Evolutionary conservation across 176 grass and related monocot genomes (phyloP).

Genomic region (Avena insularis): DNA sequence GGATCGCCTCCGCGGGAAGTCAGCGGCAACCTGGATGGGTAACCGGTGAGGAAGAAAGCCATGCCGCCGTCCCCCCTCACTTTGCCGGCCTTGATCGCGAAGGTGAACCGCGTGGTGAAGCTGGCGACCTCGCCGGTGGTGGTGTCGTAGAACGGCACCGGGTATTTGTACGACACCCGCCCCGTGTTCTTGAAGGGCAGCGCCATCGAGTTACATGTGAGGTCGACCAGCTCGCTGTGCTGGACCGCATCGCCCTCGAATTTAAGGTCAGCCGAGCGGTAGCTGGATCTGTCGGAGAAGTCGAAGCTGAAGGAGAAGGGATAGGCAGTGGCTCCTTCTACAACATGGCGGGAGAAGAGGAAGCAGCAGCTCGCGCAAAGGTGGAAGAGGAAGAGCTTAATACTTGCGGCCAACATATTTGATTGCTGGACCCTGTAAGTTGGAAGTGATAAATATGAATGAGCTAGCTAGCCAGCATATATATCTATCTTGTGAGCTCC

Average conservation of each 20-base stretch:
- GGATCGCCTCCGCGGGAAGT: background rate
- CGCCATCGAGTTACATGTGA: background rate
- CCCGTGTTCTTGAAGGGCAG: background rate
- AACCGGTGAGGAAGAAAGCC: background rate
- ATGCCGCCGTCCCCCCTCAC: background rate
- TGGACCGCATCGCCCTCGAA: background rate
- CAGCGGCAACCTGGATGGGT: background rate
- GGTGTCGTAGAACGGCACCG: background rate
- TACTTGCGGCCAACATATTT: background rate
- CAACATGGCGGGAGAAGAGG: background rate
- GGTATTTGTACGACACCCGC: background rate
- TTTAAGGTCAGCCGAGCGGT: background rate
- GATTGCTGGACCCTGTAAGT: background rate
- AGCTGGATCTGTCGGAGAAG: background rate
- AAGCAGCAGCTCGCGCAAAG: background rate
- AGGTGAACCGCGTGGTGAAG: background rate
- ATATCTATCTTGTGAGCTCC: too few species aligned
- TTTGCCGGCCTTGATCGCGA: background rate
- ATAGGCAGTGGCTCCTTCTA: background rate
- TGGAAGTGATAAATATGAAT: background rate
- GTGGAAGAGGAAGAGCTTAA: background rate
- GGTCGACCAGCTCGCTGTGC: too few species aligned
- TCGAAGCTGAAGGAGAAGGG: constrained; percentile 1
- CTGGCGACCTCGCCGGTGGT: background rate
- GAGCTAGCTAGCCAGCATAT: background rate